A percentile compares a stretch with the other conserved stretches of the same genome.
These are phyloP conservation scores for Parafenestella ontariensis DNA, from an alignment of 2,329 filamentous ascomycete genomes.

Conservation along the genomic window DNA sequence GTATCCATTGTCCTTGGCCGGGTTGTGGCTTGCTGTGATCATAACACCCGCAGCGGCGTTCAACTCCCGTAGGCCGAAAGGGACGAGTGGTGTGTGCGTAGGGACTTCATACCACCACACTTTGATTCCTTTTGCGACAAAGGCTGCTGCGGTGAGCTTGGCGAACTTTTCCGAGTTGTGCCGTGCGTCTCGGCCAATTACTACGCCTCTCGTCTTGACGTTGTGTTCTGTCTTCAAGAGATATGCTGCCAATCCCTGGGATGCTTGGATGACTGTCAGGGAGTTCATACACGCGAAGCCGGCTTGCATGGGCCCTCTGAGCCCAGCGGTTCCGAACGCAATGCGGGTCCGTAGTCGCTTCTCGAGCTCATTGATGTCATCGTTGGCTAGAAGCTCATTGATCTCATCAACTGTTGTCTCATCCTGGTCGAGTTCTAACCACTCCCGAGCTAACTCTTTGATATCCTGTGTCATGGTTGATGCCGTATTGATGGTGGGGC, in stretches of 20 bases:
- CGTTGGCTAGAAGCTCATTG: conserved; percentile 55
- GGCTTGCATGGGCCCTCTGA: conserved; percentile 70
- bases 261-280: conserved; percentile 67
- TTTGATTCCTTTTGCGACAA: conserved; percentile 63
- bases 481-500: background rate
- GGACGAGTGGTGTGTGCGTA: conserved; percentile 67
- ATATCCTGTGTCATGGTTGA: conserved; percentile 42
- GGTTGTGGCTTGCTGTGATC: conserved; percentile 72
- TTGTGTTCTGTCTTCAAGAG: conserved; percentile 56
- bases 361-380: conserved; percentile 58
- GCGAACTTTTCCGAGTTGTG: conserved; percentile 69
- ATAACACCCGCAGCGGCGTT: conserved; percentile 67
- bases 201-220: conserved; percentile 57
- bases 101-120: conserved; percentile 66
- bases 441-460: conserved; percentile 59
- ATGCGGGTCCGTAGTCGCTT: conserved; percentile 62
- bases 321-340: conserved; percentile 68
- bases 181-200: conserved; percentile 69
- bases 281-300: conserved; percentile 69
- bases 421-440: conserved; percentile 66
- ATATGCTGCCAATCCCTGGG: conserved; percentile 69
- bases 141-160: conserved; percentile 65
- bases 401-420: conserved; percentile 62
- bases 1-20: conserved; percentile 70
- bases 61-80: conserved; percentile 64